Base-by-base conservation (phyloP, 495 filamentous ascomycete species). In the Amorphotheca resinae region DNA sequence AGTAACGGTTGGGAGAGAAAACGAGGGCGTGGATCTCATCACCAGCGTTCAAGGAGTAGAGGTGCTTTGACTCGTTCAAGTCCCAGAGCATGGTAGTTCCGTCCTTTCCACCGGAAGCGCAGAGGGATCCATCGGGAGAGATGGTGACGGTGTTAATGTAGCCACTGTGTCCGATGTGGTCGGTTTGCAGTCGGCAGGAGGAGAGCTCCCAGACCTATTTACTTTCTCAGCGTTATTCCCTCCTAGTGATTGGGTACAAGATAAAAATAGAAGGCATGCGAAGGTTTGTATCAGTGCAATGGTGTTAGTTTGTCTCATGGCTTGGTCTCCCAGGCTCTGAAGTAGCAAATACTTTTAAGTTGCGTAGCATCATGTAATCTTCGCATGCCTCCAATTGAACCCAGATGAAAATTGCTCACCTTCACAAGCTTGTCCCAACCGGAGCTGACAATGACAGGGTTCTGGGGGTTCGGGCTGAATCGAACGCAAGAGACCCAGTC, bases 71-170 rank as follows among this genome's bases (percentile, higher is more conserved):
- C 80, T 99, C 91, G 81, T 99, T 99, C 51, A 99, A 82, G 62
- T 99, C 91, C 91, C 91, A 99, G 55, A 99, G 87, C 91, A 99
- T 99, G 62, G 91, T 96, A 59, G 91, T 96, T 65, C 91, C 91
- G 74, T 99, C 91, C 77, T 99, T 99, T 62, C 91, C 91, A 63
- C 93, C 91, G 50, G 91, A 96, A 45, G 91, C 91, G 75, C 91
- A 99, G 59, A 99, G 91, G 49, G 91, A 99, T 56, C 91, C 91
- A 64, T 99, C 91, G 60, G 91, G 91, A 55, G 93, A 96, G 77
- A 99, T 96, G 64, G 91, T 99, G 67, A 99, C 91, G 64, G 91
- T 93, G 83, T 99, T 99, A 79, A 99, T 99, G 77, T 99, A 96
- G 59, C 91, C 91, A 61, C 85, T 85, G 80, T 99, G 91, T 68